Evolutionary conservation across 2,329 filamentous ascomycete species (phyloP).

Genomic region (Calonectria fujianensis): DNA sequence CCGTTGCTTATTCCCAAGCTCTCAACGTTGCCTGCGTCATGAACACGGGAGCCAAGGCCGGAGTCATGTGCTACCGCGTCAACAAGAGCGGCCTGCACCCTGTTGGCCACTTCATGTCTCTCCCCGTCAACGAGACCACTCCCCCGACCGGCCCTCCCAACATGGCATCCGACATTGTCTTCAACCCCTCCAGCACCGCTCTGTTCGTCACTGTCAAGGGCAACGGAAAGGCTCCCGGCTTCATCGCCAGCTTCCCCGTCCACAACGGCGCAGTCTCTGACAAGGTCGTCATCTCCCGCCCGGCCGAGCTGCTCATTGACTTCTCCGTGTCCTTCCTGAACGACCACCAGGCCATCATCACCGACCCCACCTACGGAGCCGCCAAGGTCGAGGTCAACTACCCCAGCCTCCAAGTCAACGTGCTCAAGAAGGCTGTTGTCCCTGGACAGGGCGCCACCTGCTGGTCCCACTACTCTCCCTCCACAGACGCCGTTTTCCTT

Average conservation of each 20-base stretch:
- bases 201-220: conserved; percentile 16
- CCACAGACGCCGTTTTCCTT: background rate
- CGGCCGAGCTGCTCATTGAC: conserved; percentile 2
- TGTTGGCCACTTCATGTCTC: conserved; percentile 8
- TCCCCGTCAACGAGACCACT: conserved; percentile 20
- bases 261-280: background rate
- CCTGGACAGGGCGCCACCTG: conserved; percentile 9
- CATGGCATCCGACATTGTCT: conserved; percentile 14
- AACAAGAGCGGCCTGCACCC: conserved; percentile 1
- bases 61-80: conserved; percentile 27
- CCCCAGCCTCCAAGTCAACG: conserved; percentile 14
- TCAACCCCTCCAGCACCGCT: conserved; percentile 22
- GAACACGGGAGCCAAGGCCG: conserved; percentile 23
- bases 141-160: conserved; percentile 14
- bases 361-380: conserved; percentile 3
- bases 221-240: background rate
- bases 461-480: conserved; percentile 11
- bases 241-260: background rate
- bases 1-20: conserved; percentile 9
- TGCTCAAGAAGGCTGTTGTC: conserved; percentile 1
- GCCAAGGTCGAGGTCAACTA: conserved; percentile 16
- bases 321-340: conserved; percentile 1
- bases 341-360: conserved; percentile 8
- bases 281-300: conserved; percentile 14
- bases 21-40: conserved; percentile 16